phyloP scores from a whole-genome alignment of 179 eudicot genomes.

The Spergularia azorica region DNA sequence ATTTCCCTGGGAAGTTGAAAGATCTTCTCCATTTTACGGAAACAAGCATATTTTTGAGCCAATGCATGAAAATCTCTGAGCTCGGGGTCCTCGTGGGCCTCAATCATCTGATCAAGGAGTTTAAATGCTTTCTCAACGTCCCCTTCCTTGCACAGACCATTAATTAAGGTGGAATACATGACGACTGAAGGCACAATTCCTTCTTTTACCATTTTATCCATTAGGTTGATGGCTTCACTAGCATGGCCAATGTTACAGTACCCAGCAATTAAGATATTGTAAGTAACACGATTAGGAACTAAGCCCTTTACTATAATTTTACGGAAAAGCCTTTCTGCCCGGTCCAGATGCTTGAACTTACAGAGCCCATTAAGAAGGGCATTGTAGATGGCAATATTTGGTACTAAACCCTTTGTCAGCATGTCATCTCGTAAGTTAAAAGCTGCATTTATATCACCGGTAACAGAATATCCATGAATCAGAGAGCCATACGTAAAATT shows the following conservation, averaged over 20 bases:
- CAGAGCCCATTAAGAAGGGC: constrained; percentile 65
- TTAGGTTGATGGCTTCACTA: constrained; percentile 48
- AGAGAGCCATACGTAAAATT: constrained; percentile 54
- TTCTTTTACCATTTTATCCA: constrained; percentile 54
- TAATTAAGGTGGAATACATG: constrained; percentile 48
- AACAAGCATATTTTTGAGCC: constrained; percentile 28
- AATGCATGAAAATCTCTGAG: constrained; percentile 24
- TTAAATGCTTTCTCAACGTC: constrained; percentile 38
- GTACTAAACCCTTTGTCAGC: constrained; percentile 55
- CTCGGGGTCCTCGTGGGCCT: constrained; percentile 27
- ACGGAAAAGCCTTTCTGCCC: constrained; percentile 57
- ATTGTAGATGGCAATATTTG: constrained; percentile 58
- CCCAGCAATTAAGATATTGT: constrained; percentile 55
- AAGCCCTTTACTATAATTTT: constrained; percentile 54
- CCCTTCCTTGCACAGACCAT: constrained; percentile 42
- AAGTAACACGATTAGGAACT: constrained; percentile 55
- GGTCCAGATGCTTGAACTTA: constrained; percentile 53
- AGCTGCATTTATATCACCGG: constrained; percentile 58
- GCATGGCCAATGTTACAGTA: constrained; percentile 46
- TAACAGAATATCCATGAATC: constrained; percentile 46
- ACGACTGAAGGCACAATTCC: constrained; percentile 52
- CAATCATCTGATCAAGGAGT: constrained; percentile 40
- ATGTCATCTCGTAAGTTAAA: constrained; percentile 62
- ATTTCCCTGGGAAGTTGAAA: constrained; percentile 27
- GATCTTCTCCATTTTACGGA: constrained; percentile 31